Evolutionary conservation across 345 rosid species (phyloP).

Genomic region (Moricandia moricandioides): DNA sequence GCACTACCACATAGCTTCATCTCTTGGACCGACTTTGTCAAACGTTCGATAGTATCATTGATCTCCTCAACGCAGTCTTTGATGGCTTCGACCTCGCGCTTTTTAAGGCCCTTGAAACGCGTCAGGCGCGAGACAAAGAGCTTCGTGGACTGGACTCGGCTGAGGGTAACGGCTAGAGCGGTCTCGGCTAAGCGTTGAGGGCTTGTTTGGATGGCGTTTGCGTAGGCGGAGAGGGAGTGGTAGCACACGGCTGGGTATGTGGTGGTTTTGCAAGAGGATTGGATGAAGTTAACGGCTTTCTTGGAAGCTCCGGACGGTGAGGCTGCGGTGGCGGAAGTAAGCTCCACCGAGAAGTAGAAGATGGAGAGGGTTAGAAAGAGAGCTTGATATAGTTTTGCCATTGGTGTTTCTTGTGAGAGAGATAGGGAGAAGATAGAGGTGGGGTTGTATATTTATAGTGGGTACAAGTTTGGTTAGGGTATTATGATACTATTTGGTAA

Average conservation of each 20-base stretch:
- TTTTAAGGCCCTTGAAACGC: constrained; percentile 51
- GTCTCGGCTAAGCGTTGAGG: constrained; percentile 65
- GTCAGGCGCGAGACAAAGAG: constrained; percentile 52
- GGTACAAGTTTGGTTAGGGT: background rate
- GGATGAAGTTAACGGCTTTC: constrained; percentile 47
- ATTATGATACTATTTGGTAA: constrained; percentile 2
- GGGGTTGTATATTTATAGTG: constrained; percentile 29
- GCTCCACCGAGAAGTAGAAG: constrained; percentile 16
- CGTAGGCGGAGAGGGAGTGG: constrained; percentile 56
- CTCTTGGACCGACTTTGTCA: constrained; percentile 61
- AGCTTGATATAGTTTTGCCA: constrained; percentile 24
- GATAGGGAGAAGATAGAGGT: constrained; percentile 8
- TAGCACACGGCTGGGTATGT: constrained; percentile 65
- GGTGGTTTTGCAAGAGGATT: constrained; percentile 60
- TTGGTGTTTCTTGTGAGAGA: constrained; percentile 4
- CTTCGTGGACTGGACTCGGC: constrained; percentile 52
- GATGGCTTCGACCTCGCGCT: constrained; percentile 57
- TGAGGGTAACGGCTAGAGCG: constrained; percentile 66
- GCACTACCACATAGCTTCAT: constrained; percentile 47
- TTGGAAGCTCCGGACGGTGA: constrained; percentile 28
- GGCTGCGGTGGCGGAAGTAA: constrained; percentile 22
- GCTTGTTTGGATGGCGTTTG: constrained; percentile 58
- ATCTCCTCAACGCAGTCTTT: constrained; percentile 73
- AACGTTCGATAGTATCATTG: constrained; percentile 68
- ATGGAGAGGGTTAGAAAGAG: constrained; percentile 30